Base-by-base conservation (phyloP, 208 protist species). In the Acanthamoeba lenticulata region DNA sequence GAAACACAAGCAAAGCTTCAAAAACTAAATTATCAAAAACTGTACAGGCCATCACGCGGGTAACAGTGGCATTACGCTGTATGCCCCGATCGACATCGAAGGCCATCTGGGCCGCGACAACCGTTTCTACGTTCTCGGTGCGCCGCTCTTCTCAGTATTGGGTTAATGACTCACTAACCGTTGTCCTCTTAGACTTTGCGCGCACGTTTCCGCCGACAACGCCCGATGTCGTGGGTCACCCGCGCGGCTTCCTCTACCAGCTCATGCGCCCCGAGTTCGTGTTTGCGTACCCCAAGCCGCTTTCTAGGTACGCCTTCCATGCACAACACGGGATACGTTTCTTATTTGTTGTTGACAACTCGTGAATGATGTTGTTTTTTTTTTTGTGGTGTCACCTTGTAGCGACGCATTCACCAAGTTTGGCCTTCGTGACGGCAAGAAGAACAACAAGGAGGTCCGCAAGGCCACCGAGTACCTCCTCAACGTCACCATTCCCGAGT, bases 211-310 rank as follows among this genome's bases (percentile, higher is more conserved):
- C 93, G 13, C 79, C 93, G 15, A 21, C 69, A 7, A 89, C 47
- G 2, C 92, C 92, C 21, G 42, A 91, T 32, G 42, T 45, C 34
- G 24, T 85, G 45, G 38, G 21, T 15, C 69, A 90, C 32, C 72
- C 93, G 9, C 38, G 45, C 11, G 93, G 72, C 40, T 77, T 77
- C 60, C 67, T 94, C 27, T 90, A 94, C 38, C 72, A 72, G 21
- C 79, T 91, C 45, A 34, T 94, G 38, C 93, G 93, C 17, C 93
- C 93, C 36, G 72, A 90, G 81, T 92, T 90, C 49, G 93, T 90
- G 19, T 49, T 77, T 7, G 40, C 13, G 27, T 81, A 94, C 57
- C 36, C 21, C 15, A 65, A 52, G 17, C 79, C 93, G 2, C 93
- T 94, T 4, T 92, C 86, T 27, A 92, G 86, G 86, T 92, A 49